phyloP scores from a whole-genome alignment of 208 protist genomes.

The Trypanosoma boissoni region DNA sequence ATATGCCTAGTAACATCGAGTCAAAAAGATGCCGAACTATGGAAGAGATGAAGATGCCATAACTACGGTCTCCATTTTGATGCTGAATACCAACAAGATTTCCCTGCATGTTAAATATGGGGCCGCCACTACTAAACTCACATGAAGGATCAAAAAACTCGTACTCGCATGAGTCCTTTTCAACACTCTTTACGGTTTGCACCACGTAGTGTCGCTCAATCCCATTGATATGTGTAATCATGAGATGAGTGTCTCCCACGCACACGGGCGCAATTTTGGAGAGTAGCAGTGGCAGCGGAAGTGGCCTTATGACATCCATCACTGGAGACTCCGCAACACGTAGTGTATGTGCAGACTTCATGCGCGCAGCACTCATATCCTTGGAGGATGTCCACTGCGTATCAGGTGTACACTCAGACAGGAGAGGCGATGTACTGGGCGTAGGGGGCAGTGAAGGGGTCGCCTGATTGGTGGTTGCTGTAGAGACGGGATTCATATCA shows the following conservation, averaged over 20 bases:
- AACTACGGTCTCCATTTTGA: conserved; percentile 33
- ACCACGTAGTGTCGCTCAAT: conserved; percentile 55
- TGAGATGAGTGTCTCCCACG: conserved; percentile 72
- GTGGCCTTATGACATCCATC: conserved; percentile 44
- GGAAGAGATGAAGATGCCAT: conserved; percentile 55
- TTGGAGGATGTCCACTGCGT: not conserved
- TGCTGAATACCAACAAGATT: conserved; percentile 88
- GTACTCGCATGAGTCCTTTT: conserved; percentile 73
- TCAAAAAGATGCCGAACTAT: conserved; percentile 79
- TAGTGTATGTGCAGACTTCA: not conserved
- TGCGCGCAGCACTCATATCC: not conserved
- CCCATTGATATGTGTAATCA: conserved; percentile 69
- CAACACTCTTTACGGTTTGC: conserved; percentile 48
- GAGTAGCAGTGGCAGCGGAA: conserved; percentile 74
- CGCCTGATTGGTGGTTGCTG: no score
- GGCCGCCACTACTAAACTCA: conserved; percentile 70
- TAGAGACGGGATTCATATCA: conserved; percentile 53
- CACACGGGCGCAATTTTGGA: conserved; percentile 45
- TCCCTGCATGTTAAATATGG: conserved; percentile 75
- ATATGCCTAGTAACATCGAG: conserved; percentile 62
- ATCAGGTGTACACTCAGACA: no score
- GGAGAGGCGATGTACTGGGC: no score
- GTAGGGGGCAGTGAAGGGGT: no score
- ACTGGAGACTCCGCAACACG: not conserved
- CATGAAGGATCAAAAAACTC: conserved; percentile 28